Conservation (phyloP, 208 protist species). For the Crithidia expoeki region DNA sequence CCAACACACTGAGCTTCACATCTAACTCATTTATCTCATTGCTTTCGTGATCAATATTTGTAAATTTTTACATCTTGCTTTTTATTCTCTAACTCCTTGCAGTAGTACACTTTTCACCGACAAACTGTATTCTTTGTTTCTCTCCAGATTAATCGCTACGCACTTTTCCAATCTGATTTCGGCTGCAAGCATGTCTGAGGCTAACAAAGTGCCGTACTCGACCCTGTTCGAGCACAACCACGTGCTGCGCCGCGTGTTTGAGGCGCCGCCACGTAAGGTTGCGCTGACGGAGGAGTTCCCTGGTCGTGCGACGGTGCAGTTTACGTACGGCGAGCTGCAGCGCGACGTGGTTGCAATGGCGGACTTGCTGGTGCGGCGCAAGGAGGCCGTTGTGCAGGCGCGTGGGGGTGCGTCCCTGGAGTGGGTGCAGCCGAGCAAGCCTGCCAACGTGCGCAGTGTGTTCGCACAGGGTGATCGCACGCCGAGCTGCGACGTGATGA, state of each 20-base stretch:
- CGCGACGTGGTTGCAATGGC: slow-evolving; percentile 77
- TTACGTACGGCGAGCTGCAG: slow-evolving; percentile 83
- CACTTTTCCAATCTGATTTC: too few relatives aligned
- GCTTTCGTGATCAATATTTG: too few relatives aligned
- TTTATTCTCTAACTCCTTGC: too few relatives aligned
- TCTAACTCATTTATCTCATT: too few relatives aligned
- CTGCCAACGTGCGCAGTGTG: slow-evolving; percentile 60
- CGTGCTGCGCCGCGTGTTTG: slow-evolving; percentile 75
- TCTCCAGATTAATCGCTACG: slow-evolving; percentile 2
- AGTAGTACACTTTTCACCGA: neutral
- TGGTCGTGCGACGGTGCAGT: slow-evolving; percentile 38
- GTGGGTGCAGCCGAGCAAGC: slow-evolving; percentile 70
- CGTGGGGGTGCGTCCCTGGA: slow-evolving; percentile 44
- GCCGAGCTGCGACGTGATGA: slow-evolving; percentile 69
- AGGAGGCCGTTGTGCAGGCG: slow-evolving; percentile 47
- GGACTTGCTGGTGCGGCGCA: slow-evolving; percentile 55
- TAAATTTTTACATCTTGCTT: too few relatives aligned
- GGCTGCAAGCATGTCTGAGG: neutral
- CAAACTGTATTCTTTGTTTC: too few relatives aligned
- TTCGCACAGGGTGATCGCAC: slow-evolving; percentile 62
- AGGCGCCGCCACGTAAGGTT: slow-evolving; percentile 53
- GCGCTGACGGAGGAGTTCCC: slow-evolving; percentile 78
- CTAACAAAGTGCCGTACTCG: slow-evolving; percentile 42
- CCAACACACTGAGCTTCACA: too few relatives aligned
- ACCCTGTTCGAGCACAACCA: slow-evolving; percentile 78